Percentiles rank a stretch among this genome's conserved stretches.
Evolutionary conservation across 257 asterid genomes (phyloP).

Genomic region (Ocimum tenuiflorum): DNA sequence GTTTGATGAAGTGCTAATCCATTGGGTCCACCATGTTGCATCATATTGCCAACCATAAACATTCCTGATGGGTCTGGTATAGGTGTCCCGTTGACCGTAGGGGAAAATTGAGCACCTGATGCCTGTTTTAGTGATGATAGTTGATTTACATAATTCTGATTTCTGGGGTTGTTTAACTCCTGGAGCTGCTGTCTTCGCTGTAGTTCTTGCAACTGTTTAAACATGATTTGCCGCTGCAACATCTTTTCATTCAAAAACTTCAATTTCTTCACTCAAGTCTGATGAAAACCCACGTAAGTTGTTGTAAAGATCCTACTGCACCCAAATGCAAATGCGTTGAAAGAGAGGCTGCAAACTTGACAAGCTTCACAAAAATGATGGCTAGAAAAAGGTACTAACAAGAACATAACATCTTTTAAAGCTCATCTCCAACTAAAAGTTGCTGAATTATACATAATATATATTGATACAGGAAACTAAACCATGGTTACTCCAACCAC

Average conservation of each 20-base stretch:
- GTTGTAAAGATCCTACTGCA: slow-evolving; percentile 11
- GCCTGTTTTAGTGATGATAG: slow-evolving; percentile 24
- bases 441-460: too few species aligned
- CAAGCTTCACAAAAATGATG: background rate
- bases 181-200: slow-evolving; percentile 51
- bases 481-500: too few species aligned
- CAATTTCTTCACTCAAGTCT: slow-evolving; percentile 11
- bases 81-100: slow-evolving; percentile 30
- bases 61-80: slow-evolving; percentile 33
- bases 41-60: slow-evolving; percentile 32
- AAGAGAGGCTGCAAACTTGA: background rate
- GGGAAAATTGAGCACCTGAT: slow-evolving; percentile 31
- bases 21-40: slow-evolving; percentile 37
- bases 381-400: background rate
- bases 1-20: slow-evolving; percentile 38
- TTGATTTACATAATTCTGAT: slow-evolving; percentile 37
- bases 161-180: slow-evolving; percentile 34
- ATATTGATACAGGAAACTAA: too few species aligned
- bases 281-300: slow-evolving; percentile 17
- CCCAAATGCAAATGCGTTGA: background rate
- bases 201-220: slow-evolving; percentile 55
- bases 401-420: background rate
- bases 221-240: slow-evolving; percentile 59
- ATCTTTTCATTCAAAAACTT: slow-evolving; percentile 23
- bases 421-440: background rate